These are phyloP conservation scores for Voacanga thouarsii DNA, from an alignment of 257 asterid genomes.

Conservation along the genomic window DNA sequence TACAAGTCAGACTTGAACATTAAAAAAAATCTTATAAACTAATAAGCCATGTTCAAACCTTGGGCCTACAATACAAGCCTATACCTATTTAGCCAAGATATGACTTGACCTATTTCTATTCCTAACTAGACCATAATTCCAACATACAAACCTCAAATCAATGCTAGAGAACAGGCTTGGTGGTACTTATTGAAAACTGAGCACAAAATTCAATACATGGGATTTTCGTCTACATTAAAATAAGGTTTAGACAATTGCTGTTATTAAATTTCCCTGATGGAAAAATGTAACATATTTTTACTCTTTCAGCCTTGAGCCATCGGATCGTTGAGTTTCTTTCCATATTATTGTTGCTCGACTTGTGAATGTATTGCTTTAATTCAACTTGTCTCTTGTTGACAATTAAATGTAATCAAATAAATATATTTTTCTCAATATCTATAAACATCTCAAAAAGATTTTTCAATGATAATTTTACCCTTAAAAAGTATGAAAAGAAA, in stretches of 20 bases:
- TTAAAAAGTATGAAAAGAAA: too few relatives aligned
- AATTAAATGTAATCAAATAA: not conserved
- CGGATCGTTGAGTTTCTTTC: not conserved
- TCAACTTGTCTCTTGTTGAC: not conserved
- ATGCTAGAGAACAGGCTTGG: slow-evolving; percentile 1
- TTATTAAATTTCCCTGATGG: not conserved
- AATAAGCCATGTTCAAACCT: too few relatives aligned
- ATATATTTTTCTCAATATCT: too few relatives aligned
- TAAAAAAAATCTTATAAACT: too few relatives aligned
- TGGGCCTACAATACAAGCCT: too few relatives aligned
- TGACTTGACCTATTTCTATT: too few relatives aligned
- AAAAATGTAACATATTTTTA: not conserved
- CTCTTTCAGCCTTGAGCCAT: not conserved
- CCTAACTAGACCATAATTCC: not conserved
- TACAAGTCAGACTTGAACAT: too few relatives aligned
- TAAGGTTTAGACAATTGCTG: slow-evolving; percentile 13
- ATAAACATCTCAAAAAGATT: too few relatives aligned
- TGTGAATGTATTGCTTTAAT: not conserved
- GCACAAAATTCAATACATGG: slow-evolving; percentile 16
- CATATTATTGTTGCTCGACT: not conserved
- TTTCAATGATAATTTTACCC: too few relatives aligned
- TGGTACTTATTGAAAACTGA: slow-evolving; percentile 4
- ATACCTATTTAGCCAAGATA: too few relatives aligned
- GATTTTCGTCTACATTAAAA: slow-evolving; percentile 23
- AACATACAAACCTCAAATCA: not conserved